phyloP scores from a whole-genome alignment of 805 yeast genomes.

The Myxozyma monticola region DNA sequence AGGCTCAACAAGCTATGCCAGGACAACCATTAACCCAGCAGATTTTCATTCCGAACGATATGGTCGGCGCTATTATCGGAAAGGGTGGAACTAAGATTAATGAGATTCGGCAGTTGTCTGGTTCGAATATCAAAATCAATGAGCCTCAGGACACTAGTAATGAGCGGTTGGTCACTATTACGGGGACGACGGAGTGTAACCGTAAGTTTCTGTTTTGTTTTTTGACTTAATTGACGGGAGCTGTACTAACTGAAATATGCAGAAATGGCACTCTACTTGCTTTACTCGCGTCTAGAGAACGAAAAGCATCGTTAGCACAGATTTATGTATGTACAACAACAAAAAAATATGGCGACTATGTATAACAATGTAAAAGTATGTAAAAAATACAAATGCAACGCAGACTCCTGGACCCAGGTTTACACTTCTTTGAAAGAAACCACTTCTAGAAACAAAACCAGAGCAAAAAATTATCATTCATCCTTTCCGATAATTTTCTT shows the following conservation, averaged over 20 bases:
- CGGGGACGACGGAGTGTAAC: slow-evolving; percentile 27
- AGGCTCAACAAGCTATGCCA: slow-evolving; percentile 22
- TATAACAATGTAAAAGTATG: background rate
- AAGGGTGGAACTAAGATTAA: slow-evolving; percentile 81
- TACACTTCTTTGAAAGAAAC: too few species aligned
- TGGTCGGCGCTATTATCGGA: slow-evolving; percentile 83
- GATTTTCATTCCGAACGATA: slow-evolving; percentile 70
- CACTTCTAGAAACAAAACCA: background rate
- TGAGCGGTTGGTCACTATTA: slow-evolving; percentile 34
- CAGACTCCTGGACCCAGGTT: too few species aligned
- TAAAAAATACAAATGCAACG: too few species aligned
- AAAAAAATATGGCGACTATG: too few species aligned
- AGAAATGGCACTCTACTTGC: slow-evolving; percentile 36
- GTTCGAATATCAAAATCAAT: slow-evolving; percentile 72
- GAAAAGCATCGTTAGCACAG: slow-evolving; percentile 34
- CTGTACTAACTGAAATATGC: background rate
- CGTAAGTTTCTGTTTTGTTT: slow-evolving; percentile 13
- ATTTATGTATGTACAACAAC: background rate
- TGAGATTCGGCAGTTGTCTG: slow-evolving; percentile 71
- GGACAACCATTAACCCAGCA: slow-evolving; percentile 54
- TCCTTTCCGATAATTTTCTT: slow-evolving; percentile 4
- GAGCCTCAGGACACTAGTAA: slow-evolving; percentile 30
- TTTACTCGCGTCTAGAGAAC: slow-evolving; percentile 35
- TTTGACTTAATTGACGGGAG: background rate
- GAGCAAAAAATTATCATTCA: background rate